Evolutionary conservation across 192 early-diverging fungal genomes (phyloP).

Genomic region (Chytriomyces sp.): DNA sequence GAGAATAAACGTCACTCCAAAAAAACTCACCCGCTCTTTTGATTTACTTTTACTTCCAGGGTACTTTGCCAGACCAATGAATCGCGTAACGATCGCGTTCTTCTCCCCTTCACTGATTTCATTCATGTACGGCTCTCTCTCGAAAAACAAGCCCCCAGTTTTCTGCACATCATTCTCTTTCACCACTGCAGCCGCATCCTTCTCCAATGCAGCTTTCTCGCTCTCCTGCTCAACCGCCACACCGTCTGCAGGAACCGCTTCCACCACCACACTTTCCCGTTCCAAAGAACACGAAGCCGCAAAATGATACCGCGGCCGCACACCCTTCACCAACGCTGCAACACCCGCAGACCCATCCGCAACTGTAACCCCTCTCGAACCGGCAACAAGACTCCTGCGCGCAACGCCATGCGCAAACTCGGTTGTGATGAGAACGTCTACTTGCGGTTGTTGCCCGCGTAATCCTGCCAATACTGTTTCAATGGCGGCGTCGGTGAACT

Average conservation of each 20-base stretch:
- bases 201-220: slow-evolving; percentile 31
- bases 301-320: slow-evolving; percentile 92
- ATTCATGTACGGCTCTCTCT: slow-evolving; percentile 84
- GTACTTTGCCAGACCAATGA: slow-evolving; percentile 79
- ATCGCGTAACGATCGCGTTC: slow-evolving; percentile 71
- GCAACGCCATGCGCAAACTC: slow-evolving; percentile 73
- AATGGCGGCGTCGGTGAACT: background rate
- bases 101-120: slow-evolving; percentile 39
- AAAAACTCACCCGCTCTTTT: slow-evolving; percentile 65
- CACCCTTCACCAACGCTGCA: slow-evolving; percentile 48
- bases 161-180: no score
- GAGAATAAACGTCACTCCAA: background rate
- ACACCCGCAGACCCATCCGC: slow-evolving; percentile 40
- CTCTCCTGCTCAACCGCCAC: no score
- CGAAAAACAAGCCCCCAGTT: slow-evolving; percentile 64
- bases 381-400: background rate
- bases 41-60: slow-evolving; percentile 50
- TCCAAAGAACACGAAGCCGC: slow-evolving; percentile 42
- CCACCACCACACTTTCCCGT: background rate
- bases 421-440: slow-evolving; percentile 82
- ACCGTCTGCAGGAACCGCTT: no score
- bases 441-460: slow-evolving; percentile 11
- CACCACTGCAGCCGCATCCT: slow-evolving; percentile 16
- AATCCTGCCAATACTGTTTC: background rate
- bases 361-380: slow-evolving; percentile 27